phyloP scores from a whole-genome alignment of 2,329 filamentous ascomycete species.

The Teratosphaeria destructans region DNA sequence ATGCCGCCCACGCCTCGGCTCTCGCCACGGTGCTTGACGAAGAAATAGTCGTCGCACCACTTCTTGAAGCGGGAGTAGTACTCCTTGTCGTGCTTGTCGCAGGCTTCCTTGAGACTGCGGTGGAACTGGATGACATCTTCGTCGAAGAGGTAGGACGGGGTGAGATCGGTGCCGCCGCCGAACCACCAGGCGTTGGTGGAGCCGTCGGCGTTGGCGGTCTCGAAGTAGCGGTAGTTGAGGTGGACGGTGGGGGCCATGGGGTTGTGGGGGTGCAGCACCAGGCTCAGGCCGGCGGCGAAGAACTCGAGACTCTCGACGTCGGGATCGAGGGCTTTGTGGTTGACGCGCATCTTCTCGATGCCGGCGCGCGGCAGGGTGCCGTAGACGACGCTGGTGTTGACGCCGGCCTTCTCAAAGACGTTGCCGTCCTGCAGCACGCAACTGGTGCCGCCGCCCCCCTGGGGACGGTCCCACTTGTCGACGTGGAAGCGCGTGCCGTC shows the following conservation, averaged over 20 bases:
- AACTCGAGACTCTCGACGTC: slow-evolving; percentile 79
- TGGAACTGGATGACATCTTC: slow-evolving; percentile 98
- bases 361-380: slow-evolving; percentile 77
- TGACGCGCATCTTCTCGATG: slow-evolving; percentile 84
- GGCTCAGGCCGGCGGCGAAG: slow-evolving; percentile 85
- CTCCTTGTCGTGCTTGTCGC: slow-evolving; percentile 81
- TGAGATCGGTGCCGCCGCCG: slow-evolving; percentile 87
- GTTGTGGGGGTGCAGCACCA: slow-evolving; percentile 88
- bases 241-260: slow-evolving; percentile 97
- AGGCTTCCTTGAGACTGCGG: slow-evolving; percentile 80
- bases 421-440: slow-evolving; percentile 94
- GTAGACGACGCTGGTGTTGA: slow-evolving; percentile 92
- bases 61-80: slow-evolving; percentile 95
- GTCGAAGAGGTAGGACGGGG: slow-evolving; percentile 87
- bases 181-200: slow-evolving; percentile 93
- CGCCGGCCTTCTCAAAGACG: slow-evolving; percentile 94
- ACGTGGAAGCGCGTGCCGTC: slow-evolving; percentile 73
- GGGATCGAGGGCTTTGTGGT: slow-evolving; percentile 81
- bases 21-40: slow-evolving; percentile 82
- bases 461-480: slow-evolving; percentile 78
- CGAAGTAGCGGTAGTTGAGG: slow-evolving; percentile 97
- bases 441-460: slow-evolving; percentile 75
- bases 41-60: slow-evolving; percentile 98
- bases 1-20: slow-evolving; percentile 84
- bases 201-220: slow-evolving; percentile 78